These are phyloP conservation scores for Setomelanomma holmii DNA, from an alignment of 2,329 filamentous ascomycete genomes.

Conservation along the genomic window DNA sequence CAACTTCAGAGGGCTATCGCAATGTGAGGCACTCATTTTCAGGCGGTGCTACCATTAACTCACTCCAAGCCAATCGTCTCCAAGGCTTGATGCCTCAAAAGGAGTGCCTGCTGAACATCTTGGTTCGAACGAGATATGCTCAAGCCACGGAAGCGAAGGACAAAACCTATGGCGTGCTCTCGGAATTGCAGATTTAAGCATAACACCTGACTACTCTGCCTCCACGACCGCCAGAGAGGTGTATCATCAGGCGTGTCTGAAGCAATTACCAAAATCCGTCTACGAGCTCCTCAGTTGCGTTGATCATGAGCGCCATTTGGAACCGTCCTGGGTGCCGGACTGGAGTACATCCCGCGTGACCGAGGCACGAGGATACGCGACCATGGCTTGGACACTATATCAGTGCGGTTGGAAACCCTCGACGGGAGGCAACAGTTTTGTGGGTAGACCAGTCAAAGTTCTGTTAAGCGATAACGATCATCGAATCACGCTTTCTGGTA, in stretches of 20 bases:
- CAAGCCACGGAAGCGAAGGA: conserved; percentile 30
- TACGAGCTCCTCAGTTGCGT: conserved; percentile 29
- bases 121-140: conserved; percentile 32
- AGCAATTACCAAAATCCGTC: conserved; percentile 8
- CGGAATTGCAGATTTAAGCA: conserved; percentile 17
- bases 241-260: conserved; percentile 24
- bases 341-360: conserved; percentile 30
- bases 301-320: conserved; percentile 25
- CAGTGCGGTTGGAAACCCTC: conserved; percentile 13
- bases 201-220: conserved; percentile 22
- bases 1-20: too few species aligned
- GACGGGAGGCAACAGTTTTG: neutral
- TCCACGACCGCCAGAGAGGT: conserved; percentile 18
- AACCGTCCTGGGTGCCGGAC: conserved; percentile 33
- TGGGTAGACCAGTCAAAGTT: neutral
- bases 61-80: conserved; percentile 18
- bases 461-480: conserved; percentile 10
- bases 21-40: too few species aligned
- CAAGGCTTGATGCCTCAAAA: conserved; percentile 2
- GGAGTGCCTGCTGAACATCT: conserved; percentile 12
- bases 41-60: conserved; percentile 12
- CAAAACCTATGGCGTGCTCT: conserved; percentile 35
- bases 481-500: conserved; percentile 19
- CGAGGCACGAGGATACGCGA: conserved; percentile 27
- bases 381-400: conserved; percentile 27